Percentiles rank a stretch among this genome's conserved stretches.
phyloP scores from a whole-genome alignment of 306 rosid genomes.

The Cicer chorassanicum region DNA sequence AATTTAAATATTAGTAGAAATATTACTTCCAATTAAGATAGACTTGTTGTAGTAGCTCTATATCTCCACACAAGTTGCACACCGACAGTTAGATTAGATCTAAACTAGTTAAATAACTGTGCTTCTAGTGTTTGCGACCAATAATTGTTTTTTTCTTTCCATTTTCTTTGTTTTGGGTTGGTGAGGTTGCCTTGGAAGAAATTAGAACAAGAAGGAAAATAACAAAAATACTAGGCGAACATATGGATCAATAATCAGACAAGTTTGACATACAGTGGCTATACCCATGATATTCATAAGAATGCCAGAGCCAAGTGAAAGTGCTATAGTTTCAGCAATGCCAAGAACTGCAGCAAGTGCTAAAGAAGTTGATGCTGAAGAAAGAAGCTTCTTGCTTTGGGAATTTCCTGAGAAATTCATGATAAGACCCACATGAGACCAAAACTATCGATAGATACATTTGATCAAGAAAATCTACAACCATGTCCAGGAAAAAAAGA shows the following conservation, averaged over 20 bases:
- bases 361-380: constrained; percentile 82
- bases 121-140: constrained; percentile 4
- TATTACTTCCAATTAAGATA: constrained; percentile 12
- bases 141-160: not conserved
- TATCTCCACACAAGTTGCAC: constrained; percentile 15
- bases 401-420: constrained; percentile 49
- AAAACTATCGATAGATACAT: constrained; percentile 26
- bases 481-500: constrained; percentile 26
- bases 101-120: constrained; percentile 9
- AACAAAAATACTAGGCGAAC: constrained; percentile 12
- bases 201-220: constrained; percentile 23
- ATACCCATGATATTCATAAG: constrained; percentile 90
- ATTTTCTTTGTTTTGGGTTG: not conserved
- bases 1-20: constrained; percentile 23
- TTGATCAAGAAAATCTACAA: constrained; percentile 31
- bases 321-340: constrained; percentile 79
- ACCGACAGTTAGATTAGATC: constrained; percentile 8
- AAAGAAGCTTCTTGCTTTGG: constrained; percentile 66
- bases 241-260: constrained; percentile 43
- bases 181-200: constrained; percentile 29
- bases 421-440: constrained; percentile 37
- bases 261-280: constrained; percentile 80
- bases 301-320: constrained; percentile 75
- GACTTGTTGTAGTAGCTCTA: not conserved
- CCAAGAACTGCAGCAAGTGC: constrained; percentile 87